Evolutionary conservation across 805 yeast species (phyloP).

Genomic region (Saccharomyces paradoxus): DNA sequence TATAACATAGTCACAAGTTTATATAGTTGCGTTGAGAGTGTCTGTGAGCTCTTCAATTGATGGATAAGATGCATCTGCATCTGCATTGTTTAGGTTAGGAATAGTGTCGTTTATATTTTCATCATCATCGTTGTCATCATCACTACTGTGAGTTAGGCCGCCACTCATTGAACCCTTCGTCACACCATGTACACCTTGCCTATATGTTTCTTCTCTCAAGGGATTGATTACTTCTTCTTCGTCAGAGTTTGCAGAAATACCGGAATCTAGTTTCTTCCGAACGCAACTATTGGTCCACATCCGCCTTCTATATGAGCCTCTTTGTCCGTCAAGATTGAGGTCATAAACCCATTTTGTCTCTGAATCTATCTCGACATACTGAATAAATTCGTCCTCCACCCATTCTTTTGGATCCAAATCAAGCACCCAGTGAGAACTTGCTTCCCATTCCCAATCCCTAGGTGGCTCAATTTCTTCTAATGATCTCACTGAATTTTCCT

Average conservation of each 20-base stretch:
- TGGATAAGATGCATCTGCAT: neutral
- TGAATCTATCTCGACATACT: conserved; percentile 52
- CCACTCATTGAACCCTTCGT: conserved; percentile 23
- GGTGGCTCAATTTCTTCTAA: conserved; percentile 47
- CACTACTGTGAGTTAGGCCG: neutral
- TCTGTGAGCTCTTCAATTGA: conserved; percentile 2
- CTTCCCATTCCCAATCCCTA: conserved; percentile 45
- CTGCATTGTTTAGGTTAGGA: neutral
- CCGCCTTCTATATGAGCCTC: conserved; percentile 46
- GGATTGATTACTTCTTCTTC: conserved; percentile 17
- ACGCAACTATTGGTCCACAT: conserved; percentile 50
- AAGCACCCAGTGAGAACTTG: conserved; percentile 49
- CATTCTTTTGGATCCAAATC: conserved; percentile 59
- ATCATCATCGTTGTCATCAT: neutral
- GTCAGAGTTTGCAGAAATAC: neutral
- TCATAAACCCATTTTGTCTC: conserved; percentile 88
- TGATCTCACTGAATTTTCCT: conserved; percentile 11
- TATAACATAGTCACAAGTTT: neutral
- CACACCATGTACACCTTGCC: conserved; percentile 14
- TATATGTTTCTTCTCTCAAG: conserved; percentile 8
- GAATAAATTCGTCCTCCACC: conserved; percentile 49
- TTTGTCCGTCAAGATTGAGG: conserved; percentile 26
- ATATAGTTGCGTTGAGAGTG: conserved; percentile 6
- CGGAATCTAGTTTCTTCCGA: conserved; percentile 12
- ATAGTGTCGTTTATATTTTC: neutral